phyloP scores from a whole-genome alignment of 1,139 yeast genomes.

The Kodamaea ohmeri region DNA sequence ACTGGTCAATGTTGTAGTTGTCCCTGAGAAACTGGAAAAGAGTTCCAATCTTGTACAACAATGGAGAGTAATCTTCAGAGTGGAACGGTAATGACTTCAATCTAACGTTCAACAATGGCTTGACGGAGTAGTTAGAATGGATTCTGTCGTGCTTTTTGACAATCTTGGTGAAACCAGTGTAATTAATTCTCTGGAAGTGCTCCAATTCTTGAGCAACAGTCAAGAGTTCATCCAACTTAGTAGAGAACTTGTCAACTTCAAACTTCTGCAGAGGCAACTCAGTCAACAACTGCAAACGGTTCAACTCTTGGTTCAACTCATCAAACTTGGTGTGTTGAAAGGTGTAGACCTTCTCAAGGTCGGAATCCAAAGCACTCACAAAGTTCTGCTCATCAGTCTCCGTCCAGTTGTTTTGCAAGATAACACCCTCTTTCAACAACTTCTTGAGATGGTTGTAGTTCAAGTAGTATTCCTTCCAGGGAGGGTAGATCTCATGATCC shows the following conservation, averaged over 20 bases:
- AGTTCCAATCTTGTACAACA: conserved; percentile 77
- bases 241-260: conserved; percentile 57
- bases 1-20: conserved; percentile 45
- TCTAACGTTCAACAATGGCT: conserved; percentile 84
- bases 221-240: conserved; percentile 68
- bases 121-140: conserved; percentile 81
- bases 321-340: conserved; percentile 76
- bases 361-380: conserved; percentile 77
- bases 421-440: conserved; percentile 74
- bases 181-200: conserved; percentile 84
- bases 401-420: conserved; percentile 40
- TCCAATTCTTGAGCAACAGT: conserved; percentile 82
- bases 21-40: conserved; percentile 80
- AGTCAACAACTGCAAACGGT: conserved; percentile 54
- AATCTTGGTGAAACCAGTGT: conserved; percentile 90
- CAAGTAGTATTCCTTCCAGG: conserved; percentile 86
- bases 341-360: conserved; percentile 88
- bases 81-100: conserved; percentile 87
- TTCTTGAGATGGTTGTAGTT: conserved; percentile 77
- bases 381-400: conserved; percentile 71
- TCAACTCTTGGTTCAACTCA: conserved; percentile 62
- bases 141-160: conserved; percentile 94
- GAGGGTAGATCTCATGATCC: conserved; percentile 76
- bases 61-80: conserved; percentile 91
- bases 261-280: conserved; percentile 36